These are phyloP conservation scores for Ceratonia siliqua DNA, from an alignment of 306 rosid species.

Conservation along the genomic window DNA sequence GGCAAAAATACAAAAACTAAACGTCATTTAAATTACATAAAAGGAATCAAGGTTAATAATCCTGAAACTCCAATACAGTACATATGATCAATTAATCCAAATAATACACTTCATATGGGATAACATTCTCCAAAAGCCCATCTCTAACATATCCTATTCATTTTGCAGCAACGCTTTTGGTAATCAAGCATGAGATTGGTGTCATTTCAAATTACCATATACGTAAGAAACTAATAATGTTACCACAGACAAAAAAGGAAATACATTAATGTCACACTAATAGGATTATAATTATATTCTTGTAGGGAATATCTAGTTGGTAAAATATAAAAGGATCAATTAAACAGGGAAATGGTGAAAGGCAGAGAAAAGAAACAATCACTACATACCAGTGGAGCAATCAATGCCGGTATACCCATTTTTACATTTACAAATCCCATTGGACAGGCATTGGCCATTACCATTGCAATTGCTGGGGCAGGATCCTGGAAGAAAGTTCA, in stretches of 20 bases:
- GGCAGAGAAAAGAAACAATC: background rate
- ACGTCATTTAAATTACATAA: background rate
- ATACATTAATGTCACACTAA: background rate
- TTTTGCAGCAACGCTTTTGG: background rate
- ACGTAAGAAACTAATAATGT: conserved; percentile 2
- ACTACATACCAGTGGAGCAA: conserved; percentile 74
- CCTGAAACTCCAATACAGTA: conserved; percentile 17
- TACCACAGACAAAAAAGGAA: background rate
- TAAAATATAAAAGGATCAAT: background rate
- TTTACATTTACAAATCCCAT: conserved; percentile 78
- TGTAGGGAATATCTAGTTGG: background rate
- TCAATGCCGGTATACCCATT: conserved; percentile 80
- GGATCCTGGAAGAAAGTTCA: conserved; percentile 49
- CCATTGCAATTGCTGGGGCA: conserved; percentile 76
- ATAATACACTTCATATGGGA: background rate
- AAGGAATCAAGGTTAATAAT: conserved; percentile 1
- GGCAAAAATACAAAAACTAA: background rate
- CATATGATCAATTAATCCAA: background rate
- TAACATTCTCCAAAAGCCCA: background rate
- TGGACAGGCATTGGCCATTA: conserved; percentile 73
- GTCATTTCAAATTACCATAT: background rate
- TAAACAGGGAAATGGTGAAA: background rate
- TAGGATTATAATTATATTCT: background rate
- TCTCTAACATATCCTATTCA: background rate
- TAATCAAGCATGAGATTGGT: background rate